Base-by-base conservation (phyloP, 164 flowering plant genomes). In the Brasenia schreberi region DNA sequence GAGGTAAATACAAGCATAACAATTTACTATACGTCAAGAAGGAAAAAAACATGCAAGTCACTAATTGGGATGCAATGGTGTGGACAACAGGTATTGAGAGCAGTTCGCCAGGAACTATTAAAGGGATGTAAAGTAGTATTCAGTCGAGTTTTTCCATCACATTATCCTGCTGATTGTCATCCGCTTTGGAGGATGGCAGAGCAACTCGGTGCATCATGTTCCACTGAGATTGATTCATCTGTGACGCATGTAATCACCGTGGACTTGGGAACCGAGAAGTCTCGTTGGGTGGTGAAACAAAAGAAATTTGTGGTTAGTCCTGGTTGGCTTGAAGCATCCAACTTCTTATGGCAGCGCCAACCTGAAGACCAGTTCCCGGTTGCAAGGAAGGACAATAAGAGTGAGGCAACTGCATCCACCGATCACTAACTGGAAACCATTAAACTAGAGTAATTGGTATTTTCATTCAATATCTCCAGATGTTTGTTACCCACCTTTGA, bases 261-360 rank as follows among this genome's bases (percentile, higher is more conserved):
- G 62, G 85, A 89, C 63, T 63, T 69, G 7, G 88, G 86, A 43
- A 87, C 96, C 0, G 87, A 89, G 45, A 85, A 89, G 76, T 81
- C 90, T 6, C 81, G 80, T 1, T 85, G 91, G 94, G 94, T 96
- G 5, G 66, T 79, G 72, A 68, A 72, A 70, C 79, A 87, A 63
- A 78, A 79, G 58, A 89, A 82, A 73, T 81, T 77, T 62, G 67
- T 92, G 75, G 97, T 92, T 7, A 70, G 79, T 65, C 87, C 84
- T 0, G 62, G 81, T 16, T 92, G 97, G 95, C 72, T 92, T 12
- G 96, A 85, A 68, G 89, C 94, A 19, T 67, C 95, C 33, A 82
- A 82, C 63, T 92, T 63, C 68, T 59, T 83, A 17, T 89, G 98
- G 98, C 52, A 70, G 63, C 81, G 78, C 67, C 88, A 78, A 61